Conservation (phyloP, 352 stramenopile genomes). For the Phytophthora pistaciae region DNA sequence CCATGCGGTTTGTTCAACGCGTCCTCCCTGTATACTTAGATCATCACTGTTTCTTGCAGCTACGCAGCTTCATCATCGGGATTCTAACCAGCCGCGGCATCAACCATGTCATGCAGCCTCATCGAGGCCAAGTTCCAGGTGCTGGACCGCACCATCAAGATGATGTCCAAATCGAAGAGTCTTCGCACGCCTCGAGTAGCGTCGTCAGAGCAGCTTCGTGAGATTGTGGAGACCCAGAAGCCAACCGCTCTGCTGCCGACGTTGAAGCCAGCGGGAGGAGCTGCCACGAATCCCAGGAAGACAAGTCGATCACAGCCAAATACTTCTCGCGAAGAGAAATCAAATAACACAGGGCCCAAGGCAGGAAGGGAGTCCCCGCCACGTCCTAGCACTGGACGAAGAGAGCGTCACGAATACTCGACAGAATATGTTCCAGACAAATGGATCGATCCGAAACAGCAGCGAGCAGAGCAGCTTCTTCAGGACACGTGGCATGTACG, state of each 20-base stretch:
- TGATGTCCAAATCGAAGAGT: conserved; percentile 46
- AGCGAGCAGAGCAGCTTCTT: conserved; percentile 42
- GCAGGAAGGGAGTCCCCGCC: background rate
- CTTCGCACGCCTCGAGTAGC: conserved; percentile 33
- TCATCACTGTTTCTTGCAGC: background rate
- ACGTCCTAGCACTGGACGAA: conserved; percentile 26
- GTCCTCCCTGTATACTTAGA: conserved; percentile 16
- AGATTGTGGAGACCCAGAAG: conserved; percentile 51
- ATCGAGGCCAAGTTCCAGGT: conserved; percentile 77
- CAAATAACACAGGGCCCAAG: background rate
- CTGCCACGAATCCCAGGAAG: conserved; percentile 4
- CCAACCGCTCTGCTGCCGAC: conserved; percentile 28
- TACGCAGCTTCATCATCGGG: conserved; percentile 8
- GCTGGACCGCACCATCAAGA: conserved; percentile 60
- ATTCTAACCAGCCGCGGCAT: background rate
- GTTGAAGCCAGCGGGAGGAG: conserved; percentile 11
- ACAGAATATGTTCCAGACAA: conserved; percentile 7
- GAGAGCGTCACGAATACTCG: conserved; percentile 9
- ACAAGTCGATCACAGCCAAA: conserved; percentile 15
- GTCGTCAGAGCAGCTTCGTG: conserved; percentile 59
- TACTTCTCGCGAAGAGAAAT: conserved; percentile 18
- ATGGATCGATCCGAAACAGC: conserved; percentile 49
- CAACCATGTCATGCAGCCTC: conserved; percentile 67
- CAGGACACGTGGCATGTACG: conserved; percentile 47
- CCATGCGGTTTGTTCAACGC: background rate